Percentiles rank a stretch among this genome's conserved stretches.
Conservation (phyloP, 129 eudicot genomes). For the Kitagawia praeruptora region DNA sequence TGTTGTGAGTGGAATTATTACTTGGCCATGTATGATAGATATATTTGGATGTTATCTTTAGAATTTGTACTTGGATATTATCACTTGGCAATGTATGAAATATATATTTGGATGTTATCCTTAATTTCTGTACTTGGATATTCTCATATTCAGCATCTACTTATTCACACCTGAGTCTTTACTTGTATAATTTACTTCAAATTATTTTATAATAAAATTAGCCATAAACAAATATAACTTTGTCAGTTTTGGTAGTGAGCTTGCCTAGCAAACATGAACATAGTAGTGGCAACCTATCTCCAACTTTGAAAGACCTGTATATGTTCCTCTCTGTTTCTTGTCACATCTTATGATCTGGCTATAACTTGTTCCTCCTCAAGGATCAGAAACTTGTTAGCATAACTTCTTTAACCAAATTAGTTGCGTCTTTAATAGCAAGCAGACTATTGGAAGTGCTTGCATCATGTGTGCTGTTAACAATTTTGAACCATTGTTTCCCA, state of each 20-base stretch:
- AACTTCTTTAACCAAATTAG: conserved; percentile 4
- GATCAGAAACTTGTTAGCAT: conserved; percentile 15
- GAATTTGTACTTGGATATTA: not conserved
- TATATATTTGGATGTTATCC: not conserved
- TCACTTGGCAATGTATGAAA: not conserved
- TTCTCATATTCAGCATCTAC: not conserved
- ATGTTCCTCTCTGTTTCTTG: not conserved
- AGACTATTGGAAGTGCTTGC: not conserved
- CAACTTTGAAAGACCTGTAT: no score
- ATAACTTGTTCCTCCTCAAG: not conserved
- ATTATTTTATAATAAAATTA: not conserved
- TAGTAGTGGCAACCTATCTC: not conserved
- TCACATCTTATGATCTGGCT: not conserved
- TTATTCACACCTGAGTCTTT: not conserved
- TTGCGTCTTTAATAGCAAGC: not conserved
- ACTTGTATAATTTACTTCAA: not conserved
- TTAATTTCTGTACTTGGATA: not conserved
- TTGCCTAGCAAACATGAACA: not conserved
- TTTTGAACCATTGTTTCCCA: conserved; percentile 75
- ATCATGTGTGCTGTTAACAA: conserved; percentile 41
- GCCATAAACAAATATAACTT: not conserved
- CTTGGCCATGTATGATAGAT: not conserved
- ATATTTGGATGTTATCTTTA: not conserved
- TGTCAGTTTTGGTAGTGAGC: not conserved
- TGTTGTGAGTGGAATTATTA: not conserved